These are phyloP conservation scores for Golubevia sp. DNA, from an alignment of 1,284 basidiomycete genomes.

Conservation along the genomic window DNA sequence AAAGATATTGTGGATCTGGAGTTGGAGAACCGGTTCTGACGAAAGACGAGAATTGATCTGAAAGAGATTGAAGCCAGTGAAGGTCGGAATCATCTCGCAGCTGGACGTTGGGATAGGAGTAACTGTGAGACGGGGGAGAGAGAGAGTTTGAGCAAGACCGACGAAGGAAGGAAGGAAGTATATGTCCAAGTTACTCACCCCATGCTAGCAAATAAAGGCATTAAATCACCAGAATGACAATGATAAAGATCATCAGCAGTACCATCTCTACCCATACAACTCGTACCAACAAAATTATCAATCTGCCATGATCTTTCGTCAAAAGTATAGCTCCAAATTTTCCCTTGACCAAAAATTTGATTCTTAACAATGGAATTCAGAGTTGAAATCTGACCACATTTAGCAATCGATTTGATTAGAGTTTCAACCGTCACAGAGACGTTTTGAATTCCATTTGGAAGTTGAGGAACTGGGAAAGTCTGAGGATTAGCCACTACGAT, in stretches of 20 bases:
- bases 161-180: not conserved
- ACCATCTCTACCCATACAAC: not conserved
- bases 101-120: not conserved
- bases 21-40: constrained; percentile 5
- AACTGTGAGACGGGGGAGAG: not conserved
- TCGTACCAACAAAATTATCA: constrained; percentile 8
- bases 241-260: constrained; percentile 3
- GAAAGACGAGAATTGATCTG: constrained; percentile 13
- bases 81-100: constrained; percentile 12
- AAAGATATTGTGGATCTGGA: constrained; percentile 4
- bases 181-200: not conserved
- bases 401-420: constrained; percentile 6
- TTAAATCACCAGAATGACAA: constrained; percentile 20
- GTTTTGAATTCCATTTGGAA: constrained; percentile 15
- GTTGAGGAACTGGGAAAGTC: constrained; percentile 22
- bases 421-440: constrained; percentile 13
- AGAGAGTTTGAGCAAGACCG: not conserved
- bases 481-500: constrained; percentile 19
- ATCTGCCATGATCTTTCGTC: constrained; percentile 12
- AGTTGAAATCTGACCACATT: constrained; percentile 14
- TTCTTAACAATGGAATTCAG: constrained; percentile 1
- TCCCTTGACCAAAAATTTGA: constrained; percentile 4
- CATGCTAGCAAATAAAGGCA: constrained; percentile 8
- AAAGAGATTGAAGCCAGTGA: not conserved
- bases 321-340: constrained; percentile 12